These are phyloP conservation scores for Boechera stricta DNA, from an alignment of 345 rosid species.

Conservation along the genomic window DNA sequence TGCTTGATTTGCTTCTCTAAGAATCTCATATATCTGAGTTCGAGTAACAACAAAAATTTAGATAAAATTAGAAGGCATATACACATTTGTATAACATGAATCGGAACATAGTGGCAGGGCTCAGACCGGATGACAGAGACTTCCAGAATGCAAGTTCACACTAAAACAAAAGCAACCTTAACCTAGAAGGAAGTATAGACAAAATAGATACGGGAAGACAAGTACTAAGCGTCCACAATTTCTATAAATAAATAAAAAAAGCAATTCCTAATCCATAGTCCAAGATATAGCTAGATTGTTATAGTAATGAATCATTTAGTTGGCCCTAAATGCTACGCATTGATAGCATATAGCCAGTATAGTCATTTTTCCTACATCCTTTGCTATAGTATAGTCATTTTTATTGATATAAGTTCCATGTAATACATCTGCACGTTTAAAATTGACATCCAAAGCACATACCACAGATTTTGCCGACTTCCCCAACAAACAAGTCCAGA, in stretches of 20 bases:
- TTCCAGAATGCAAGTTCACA: conserved; percentile 15
- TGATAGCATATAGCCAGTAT: conserved; percentile 4
- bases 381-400: not conserved
- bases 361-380: not conserved
- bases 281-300: conserved; percentile 6
- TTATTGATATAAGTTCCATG: not conserved
- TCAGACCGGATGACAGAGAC: conserved; percentile 19
- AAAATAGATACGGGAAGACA: conserved; percentile 15
- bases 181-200: conserved; percentile 19
- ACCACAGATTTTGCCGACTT: conserved; percentile 84
- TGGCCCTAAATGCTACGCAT: not conserved
- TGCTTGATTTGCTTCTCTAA: conserved; percentile 58
- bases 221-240: conserved; percentile 17
- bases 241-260: not conserved
- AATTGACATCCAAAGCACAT: conserved; percentile 36
- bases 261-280: conserved; percentile 10
- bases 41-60: conserved; percentile 12
- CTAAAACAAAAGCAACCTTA: conserved; percentile 14
- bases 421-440: not conserved
- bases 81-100: conserved; percentile 12
- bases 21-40: conserved; percentile 69
- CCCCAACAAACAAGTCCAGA: conserved; percentile 55
- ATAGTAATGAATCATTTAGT: not conserved
- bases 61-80: conserved; percentile 7
- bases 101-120: conserved; percentile 12